Base-by-base conservation (phyloP, 495 filamentous ascomycete species). In the Xylaria bambusicola region DNA sequence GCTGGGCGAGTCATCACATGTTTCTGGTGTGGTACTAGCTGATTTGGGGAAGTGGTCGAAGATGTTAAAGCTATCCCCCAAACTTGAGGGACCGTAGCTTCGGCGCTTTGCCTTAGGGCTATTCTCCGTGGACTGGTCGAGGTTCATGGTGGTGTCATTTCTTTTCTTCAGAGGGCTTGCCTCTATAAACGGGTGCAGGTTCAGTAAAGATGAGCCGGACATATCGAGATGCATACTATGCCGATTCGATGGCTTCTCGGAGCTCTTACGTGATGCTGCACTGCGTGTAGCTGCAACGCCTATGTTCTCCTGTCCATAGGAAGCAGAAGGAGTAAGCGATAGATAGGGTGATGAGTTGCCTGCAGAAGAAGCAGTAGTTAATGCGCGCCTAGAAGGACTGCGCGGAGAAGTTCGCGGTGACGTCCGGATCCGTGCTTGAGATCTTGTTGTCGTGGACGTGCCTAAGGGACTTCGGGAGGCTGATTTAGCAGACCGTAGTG, bases 81-180 rank as follows among this genome's bases (percentile, higher is more conserved):
- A 76, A 47, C 75, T 83, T 0, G 84, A 77, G 10, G 80, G 77
- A 12, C 85, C 85, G 63, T 94, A 90, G 69, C 92, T 96, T 58
- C 93, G 84, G 45, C 93, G 81, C 79, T 97, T 97, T 12, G 90
- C 85, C 20, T 91, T 87, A 1, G 93, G 92, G 63, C 89, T 96
- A 35, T 87, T 90, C n/a, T 87, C 77, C 58, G 80, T 84, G 15
- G 85, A 75, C 49, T 88, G 86, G 62, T 95, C 93, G 13, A 95
- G 71, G 66, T 90, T 89, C 89, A 96, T 94, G 13, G 88, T 87
- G 6, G 89, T 88, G 72, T 98, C 94, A 65, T 86, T 95, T 48
- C 95, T 85, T 75, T 98, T 85, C 75, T 98, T 98, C 44, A 98
- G 75, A 0, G 94, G 94, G 69, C 93, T 97, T 27, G 88, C 61